phyloP scores from a whole-genome alignment of 306 rosid genomes.

The Leucaena leucocephala region DNA sequence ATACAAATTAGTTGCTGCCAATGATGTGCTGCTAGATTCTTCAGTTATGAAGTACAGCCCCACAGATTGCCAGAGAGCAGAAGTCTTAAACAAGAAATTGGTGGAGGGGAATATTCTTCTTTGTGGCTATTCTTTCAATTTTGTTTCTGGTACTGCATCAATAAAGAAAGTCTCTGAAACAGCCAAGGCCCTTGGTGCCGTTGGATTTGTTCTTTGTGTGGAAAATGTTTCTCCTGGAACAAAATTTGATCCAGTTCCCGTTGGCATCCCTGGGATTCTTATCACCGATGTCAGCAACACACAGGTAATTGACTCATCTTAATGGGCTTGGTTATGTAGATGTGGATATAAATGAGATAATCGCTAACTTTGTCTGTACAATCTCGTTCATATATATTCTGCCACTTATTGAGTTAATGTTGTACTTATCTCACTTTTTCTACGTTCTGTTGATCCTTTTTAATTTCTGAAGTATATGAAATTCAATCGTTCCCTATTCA shows the following conservation, averaged over 20 bases:
- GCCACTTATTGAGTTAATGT: slow-evolving; percentile 22
- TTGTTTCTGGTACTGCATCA: slow-evolving; percentile 86
- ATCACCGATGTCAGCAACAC: slow-evolving; percentile 82
- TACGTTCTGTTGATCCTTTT: slow-evolving; percentile 1
- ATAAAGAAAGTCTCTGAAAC: slow-evolving; percentile 87
- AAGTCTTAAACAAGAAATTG: slow-evolving; percentile 82
- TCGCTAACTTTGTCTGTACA: neutral
- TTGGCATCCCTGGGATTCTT: slow-evolving; percentile 87
- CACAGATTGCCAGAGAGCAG: slow-evolving; percentile 95
- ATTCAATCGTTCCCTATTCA: slow-evolving; percentile 19
- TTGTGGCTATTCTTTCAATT: slow-evolving; percentile 98
- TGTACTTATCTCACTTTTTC: slow-evolving; percentile 12
- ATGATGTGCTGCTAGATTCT: slow-evolving; percentile 89
- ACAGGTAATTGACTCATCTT: slow-evolving; percentile 53
- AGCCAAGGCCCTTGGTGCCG: slow-evolving; percentile 92
- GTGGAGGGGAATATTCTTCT: slow-evolving; percentile 94
- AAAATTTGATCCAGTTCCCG: slow-evolving; percentile 96
- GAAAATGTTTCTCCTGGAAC: slow-evolving; percentile 92
- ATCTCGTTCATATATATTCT: slow-evolving; percentile 28
- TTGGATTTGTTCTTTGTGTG: slow-evolving; percentile 95
- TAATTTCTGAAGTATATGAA: slow-evolving; percentile 24
- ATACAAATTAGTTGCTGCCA: slow-evolving; percentile 90
- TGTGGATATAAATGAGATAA: slow-evolving; percentile 24
- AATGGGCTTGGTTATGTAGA: neutral
- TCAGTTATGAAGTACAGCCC: slow-evolving; percentile 82